Conservation (phyloP, 495 filamentous ascomycete species). For the Niebla homalea region DNA sequence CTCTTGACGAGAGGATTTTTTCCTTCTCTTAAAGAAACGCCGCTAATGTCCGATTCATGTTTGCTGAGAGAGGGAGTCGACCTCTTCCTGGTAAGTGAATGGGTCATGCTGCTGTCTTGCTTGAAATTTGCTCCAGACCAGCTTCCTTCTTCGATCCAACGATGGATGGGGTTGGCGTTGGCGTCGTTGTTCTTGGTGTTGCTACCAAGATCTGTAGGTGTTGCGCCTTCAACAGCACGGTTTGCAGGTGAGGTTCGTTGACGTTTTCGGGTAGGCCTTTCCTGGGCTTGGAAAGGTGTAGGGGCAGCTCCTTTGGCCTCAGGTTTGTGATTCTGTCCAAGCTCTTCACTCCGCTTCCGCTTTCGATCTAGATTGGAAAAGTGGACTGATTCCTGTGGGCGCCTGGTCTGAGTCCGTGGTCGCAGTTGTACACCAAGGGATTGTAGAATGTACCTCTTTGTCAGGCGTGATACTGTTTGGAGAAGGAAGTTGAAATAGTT, state of each 20-base stretch:
- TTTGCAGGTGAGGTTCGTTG: constrained; percentile 5
- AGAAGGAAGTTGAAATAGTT: constrained; percentile 8
- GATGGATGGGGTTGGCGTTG: constrained; percentile 2
- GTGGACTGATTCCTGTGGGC: constrained; percentile 2
- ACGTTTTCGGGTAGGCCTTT: constrained; percentile 5
- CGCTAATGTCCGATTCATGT: constrained; percentile 3
- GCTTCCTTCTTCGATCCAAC: constrained; percentile 8
- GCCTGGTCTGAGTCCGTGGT: constrained; percentile 1
- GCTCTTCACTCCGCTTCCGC: constrained; percentile 8
- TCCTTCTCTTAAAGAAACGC: constrained; percentile 7
- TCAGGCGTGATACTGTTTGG: constrained; percentile 3
- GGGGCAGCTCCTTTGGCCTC: constrained; percentile 2
- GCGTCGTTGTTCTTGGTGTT: constrained; percentile 2
- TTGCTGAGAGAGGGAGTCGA: constrained; percentile 9
- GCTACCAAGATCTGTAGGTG: constrained; percentile 1
- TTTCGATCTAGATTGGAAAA: constrained; percentile 5
- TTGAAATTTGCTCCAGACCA: constrained; percentile 3
- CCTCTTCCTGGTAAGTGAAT: constrained; percentile 4
- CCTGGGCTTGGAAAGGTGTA: neutral
- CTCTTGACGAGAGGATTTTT: constrained; percentile 9
- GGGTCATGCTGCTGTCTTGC: constrained; percentile 3
- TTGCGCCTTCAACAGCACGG: neutral
- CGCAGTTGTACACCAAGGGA: neutral
- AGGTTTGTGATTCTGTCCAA: constrained; percentile 5
- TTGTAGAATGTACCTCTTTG: constrained; percentile 8